Base-by-base conservation (phyloP, 805 yeast genomes). In the Lipomyces sp. region DNA sequence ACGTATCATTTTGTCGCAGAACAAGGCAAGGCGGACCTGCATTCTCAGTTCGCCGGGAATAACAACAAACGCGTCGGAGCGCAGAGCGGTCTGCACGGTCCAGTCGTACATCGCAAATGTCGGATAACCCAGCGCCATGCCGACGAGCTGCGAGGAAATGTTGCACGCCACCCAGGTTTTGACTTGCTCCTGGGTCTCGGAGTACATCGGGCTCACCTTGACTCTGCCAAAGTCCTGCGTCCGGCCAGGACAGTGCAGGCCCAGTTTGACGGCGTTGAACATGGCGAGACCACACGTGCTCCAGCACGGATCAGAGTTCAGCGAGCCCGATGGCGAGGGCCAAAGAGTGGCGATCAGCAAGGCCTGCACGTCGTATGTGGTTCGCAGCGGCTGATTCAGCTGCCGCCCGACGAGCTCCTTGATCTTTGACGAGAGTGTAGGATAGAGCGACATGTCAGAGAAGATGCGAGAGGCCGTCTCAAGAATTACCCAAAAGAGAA, bases 241-340 rank as follows among this genome's bases (percentile, higher is more conserved):
- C 61, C 74, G 71, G 55, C 86, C 91, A 0, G 89, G 93, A 21
- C 89, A 77, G 63, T 93, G 96, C 24, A 93, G 72, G 0, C 98
- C 98, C 14, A 91, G 85, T 47, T 97, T 72, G 31, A 90, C 84
- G 0, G 97, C 98, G 64, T 88, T 96, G 68, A 86, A 87, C 61
- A 89, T 74, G 3, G 98, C 98, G 40, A 87, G 82, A 0, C 97
- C 98, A 21, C 88, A 83, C 1, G 97, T 87, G 65, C 86, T 87
- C 95, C 97, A 91, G 3, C 95, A 84, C 6, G 96, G 84, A 65
- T 93, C 98, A 0, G 98, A 96, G 67, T 95, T 86, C 41, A 93
- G 74, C 0, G 97, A 89, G 0, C 98, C 88, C 0, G 96, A 87
- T 34, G 90, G 76, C 2, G 97, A 96, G 0, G 98, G 98, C 98